Evolutionary conservation across 139 green algal species (phyloP).

Genomic region (Spirogloea muscicola): DNA sequence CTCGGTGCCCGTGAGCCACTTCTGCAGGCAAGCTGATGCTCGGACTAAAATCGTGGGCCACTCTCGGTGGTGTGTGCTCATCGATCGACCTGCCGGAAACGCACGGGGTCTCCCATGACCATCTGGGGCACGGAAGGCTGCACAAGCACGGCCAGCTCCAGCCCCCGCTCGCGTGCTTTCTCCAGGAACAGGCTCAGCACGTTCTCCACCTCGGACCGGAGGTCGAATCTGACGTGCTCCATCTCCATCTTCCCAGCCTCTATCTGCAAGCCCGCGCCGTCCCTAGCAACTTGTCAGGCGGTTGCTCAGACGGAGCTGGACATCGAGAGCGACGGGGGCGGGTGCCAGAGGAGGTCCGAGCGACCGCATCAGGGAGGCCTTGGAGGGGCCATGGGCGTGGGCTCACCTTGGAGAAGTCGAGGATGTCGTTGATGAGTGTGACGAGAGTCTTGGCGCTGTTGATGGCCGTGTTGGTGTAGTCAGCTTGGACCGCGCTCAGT

Average conservation of each 20-base stretch:
- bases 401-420: conserved; percentile 81
- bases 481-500: conserved; percentile 67
- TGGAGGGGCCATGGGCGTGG: no score
- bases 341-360: no score
- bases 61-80: no score
- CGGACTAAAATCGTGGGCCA: no score
- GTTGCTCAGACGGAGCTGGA: no score
- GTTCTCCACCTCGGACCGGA: conserved; percentile 26
- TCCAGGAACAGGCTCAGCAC: conserved; percentile 31
- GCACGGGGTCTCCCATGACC: conserved; percentile 21
- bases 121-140: conserved; percentile 4
- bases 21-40: no score
- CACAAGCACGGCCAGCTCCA: conserved; percentile 32
- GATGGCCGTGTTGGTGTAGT: conserved; percentile 77
- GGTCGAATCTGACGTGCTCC: conserved; percentile 9
- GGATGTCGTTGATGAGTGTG: conserved; percentile 84
- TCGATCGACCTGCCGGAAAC: conserved; percentile 35
- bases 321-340: no score
- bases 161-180: conserved; percentile 19
- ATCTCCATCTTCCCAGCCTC: conserved; percentile 29
- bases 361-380: no score
- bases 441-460: conserved; percentile 74
- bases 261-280: no score
- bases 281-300: no score
- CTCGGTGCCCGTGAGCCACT: no score